Evolutionary conservation across 2,329 filamentous ascomycete species (phyloP).

Genomic region (Mycosphaerella sp.): DNA sequence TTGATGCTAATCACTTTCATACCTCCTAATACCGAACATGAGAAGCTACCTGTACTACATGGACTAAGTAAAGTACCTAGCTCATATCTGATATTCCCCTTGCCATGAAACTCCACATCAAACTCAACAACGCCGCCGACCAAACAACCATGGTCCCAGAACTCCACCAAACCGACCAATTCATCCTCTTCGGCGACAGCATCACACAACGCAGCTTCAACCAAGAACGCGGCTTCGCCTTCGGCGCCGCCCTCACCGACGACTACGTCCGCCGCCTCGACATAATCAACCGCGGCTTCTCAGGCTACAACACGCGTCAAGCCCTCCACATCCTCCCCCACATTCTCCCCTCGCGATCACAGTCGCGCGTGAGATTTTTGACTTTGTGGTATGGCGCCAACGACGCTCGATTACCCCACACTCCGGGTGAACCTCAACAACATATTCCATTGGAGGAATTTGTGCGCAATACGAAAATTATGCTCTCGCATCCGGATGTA

Average conservation of each 20-base stretch:
- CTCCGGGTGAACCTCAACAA: conserved; percentile 54
- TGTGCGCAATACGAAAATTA: conserved; percentile 61
- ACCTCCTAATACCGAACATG: too few relatives aligned
- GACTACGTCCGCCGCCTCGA: conserved; percentile 71
- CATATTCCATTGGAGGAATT: conserved; percentile 72
- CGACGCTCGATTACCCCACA: conserved; percentile 65
- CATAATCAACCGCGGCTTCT: conserved; percentile 79
- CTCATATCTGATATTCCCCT: background rate
- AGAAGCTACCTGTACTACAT: too few relatives aligned
- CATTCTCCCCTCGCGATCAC: conserved; percentile 61
- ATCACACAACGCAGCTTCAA: conserved; percentile 65
- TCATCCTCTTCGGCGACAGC: conserved; percentile 82
- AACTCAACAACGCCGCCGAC: background rate
- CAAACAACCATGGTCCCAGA: conserved; percentile 1
- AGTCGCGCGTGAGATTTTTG: conserved; percentile 55
- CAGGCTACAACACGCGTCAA: conserved; percentile 76
- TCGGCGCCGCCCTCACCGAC: conserved; percentile 63
- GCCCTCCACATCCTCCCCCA: conserved; percentile 61
- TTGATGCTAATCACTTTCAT: too few relatives aligned
- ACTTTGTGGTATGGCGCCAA: conserved; percentile 77
- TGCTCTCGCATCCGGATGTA: conserved; percentile 66
- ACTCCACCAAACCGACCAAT: conserved; percentile 28
- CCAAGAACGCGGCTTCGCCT: conserved; percentile 60
- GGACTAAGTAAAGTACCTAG: too few relatives aligned
- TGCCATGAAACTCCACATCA: conserved; percentile 6